A percentile compares a stretch with the other conserved stretches of the same genome.
phyloP scores from a whole-genome alignment of 116 monocot genomes.

The Phalaenopsis hybrid region DNA sequence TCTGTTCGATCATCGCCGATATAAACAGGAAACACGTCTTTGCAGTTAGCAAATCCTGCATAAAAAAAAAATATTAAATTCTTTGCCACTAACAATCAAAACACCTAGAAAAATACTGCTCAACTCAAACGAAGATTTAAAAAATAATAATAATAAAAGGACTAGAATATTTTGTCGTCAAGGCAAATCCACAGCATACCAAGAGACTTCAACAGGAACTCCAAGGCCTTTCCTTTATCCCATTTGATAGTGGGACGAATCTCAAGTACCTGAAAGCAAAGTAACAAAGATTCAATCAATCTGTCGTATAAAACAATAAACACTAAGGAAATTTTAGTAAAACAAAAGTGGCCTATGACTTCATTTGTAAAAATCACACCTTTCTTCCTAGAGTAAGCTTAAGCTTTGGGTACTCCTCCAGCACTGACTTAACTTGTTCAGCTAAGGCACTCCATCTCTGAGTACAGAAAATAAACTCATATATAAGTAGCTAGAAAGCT shows the following conservation, averaged over 20 bases:
- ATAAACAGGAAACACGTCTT: conserved; percentile 25
- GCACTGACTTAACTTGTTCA: conserved; percentile 16
- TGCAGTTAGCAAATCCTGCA: conserved; percentile 10
- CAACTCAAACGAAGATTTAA: not conserved
- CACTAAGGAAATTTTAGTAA: not conserved
- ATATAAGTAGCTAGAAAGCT: not conserved
- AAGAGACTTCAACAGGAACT: conserved; percentile 37
- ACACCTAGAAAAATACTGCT: not conserved
- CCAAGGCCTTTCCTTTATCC: conserved; percentile 51
- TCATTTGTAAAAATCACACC: conserved; percentile 4
- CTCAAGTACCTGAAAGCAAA: conserved; percentile 33
- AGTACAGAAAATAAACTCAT: not conserved
- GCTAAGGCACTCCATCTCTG: conserved; percentile 22
- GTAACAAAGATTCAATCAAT: not conserved
- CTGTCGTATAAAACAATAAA: conserved; percentile 12
- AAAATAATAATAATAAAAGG: not conserved
- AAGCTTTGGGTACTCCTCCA: conserved; percentile 23
- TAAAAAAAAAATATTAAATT: not conserved
- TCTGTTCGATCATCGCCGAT: conserved; percentile 41
- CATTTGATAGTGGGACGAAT: conserved; percentile 51
- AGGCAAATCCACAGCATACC: not conserved
- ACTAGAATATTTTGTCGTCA: not conserved
- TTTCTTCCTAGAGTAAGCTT: conserved; percentile 25
- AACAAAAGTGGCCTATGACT: not conserved
- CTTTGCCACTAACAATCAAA: not conserved